phyloP scores from a whole-genome alignment of 192 early-diverging fungal species.

The Rhizoclosmatium globosum region DNA sequence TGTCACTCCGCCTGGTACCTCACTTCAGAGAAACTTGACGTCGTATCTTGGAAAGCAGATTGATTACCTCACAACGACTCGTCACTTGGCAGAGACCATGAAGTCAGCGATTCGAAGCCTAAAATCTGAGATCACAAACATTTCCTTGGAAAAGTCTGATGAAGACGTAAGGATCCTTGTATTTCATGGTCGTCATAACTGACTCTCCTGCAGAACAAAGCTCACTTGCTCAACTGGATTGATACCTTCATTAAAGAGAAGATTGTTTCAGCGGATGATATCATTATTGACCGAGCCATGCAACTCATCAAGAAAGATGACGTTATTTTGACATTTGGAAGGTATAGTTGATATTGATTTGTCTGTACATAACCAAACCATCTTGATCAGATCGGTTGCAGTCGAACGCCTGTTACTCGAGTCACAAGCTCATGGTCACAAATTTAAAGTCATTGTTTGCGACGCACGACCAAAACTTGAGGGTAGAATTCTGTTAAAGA shows the following conservation, averaged over 20 bases:
- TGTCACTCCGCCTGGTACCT: slow-evolving; percentile 79
- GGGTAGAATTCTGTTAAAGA: slow-evolving; percentile 75
- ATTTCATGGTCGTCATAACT: background rate
- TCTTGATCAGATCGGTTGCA: slow-evolving; percentile 76
- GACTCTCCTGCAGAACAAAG: slow-evolving; percentile 64
- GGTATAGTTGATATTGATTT: slow-evolving; percentile 33
- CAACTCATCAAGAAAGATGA: slow-evolving; percentile 93
- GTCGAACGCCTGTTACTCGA: slow-evolving; percentile 83
- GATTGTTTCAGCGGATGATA: slow-evolving; percentile 81
- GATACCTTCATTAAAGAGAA: slow-evolving; percentile 91
- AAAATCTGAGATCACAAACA: slow-evolving; percentile 83
- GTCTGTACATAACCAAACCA: background rate
- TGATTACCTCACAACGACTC: slow-evolving; percentile 82
- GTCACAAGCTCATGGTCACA: slow-evolving; percentile 66
- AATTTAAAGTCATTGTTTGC: slow-evolving; percentile 92
- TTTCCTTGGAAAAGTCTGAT: slow-evolving; percentile 83
- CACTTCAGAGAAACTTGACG: slow-evolving; percentile 82
- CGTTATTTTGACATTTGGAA: slow-evolving; percentile 88
- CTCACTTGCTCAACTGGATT: slow-evolving; percentile 74
- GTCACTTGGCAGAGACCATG: slow-evolving; percentile 94
- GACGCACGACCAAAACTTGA: slow-evolving; percentile 91
- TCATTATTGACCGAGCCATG: slow-evolving; percentile 81
- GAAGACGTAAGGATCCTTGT: slow-evolving; percentile 72
- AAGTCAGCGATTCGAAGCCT: slow-evolving; percentile 89
- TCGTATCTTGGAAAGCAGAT: slow-evolving; percentile 89